Evolutionary conservation across 2,329 filamentous ascomycete genomes (phyloP), one percentile per base, ranked within the genome.

Genomic region (Diaporthe caulivora): DNA sequence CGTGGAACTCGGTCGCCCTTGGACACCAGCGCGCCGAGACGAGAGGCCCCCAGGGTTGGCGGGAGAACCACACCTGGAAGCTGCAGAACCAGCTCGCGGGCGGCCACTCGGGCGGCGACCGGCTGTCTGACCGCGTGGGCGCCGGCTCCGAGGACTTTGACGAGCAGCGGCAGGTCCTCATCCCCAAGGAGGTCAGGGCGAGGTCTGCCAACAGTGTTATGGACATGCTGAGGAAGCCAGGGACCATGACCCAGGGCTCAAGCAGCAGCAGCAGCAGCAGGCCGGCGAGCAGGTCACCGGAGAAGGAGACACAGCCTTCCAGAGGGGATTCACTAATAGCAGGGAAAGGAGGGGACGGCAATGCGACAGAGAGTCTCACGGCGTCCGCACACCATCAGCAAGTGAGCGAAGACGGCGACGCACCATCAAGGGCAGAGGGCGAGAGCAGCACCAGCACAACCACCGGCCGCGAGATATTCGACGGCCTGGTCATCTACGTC

Each of bases 11-110:
- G 18, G 90, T 91, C 17, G 91, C 92, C 8, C 92, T 92, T 0
- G 94, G 94, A 58, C 94, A 98, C 81, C 95, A 97, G 82, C 88
- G 91, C 53, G 90, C 93, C 54, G 93, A 96, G 74, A 92, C 90
- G 74, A 87, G 92, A 1, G 89, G 90, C 2, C 88, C 89, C 31
- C 77, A 91, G 85, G 76, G 90, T 79, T 97, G 95, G 94, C 91
- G 94, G 31, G 87, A 91, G 67, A 92, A 91, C 18, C 90, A 94
- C 54, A 89, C 87, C 57, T 82, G 86, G 70, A 97, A 96, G 83
- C 86, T 97, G 51, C 86, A 88, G 60, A 86, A 87, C 78, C 95
- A 97, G 81, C 94, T 94, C 81, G 83, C 85, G 29, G 86, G 86
- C 26, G 88, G 89, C 10, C 80, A 84, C n/a, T 84, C 86, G 6